A percentile compares a stretch with the other conserved stretches of the same genome.
phyloP scores from a whole-genome alignment of 139 green algal species.

The Coccomyxa sp. region DNA sequence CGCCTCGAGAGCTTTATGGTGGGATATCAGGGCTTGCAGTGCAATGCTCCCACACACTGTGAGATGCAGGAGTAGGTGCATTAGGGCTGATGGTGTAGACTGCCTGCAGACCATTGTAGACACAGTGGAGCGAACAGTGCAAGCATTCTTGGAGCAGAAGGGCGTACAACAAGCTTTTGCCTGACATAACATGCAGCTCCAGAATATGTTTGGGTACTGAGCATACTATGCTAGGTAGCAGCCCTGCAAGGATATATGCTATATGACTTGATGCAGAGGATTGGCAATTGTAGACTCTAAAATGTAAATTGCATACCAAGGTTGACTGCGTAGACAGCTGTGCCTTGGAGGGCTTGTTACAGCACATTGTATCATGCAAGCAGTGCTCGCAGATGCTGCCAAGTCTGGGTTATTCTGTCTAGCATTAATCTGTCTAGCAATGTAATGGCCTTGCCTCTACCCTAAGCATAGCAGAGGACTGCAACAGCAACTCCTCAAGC shows the following conservation, averaged over 20 bases:
- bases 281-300: background rate
- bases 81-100: background rate
- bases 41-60: background rate
- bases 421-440: too few species aligned
- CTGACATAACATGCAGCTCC: background rate
- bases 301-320: background rate
- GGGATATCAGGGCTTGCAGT: background rate
- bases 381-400: too few species aligned
- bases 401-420: too few species aligned
- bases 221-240: background rate
- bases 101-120: constrained; percentile 76
- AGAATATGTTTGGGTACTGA: background rate
- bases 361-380: too few species aligned
- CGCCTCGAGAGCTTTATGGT: background rate
- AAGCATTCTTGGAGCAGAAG: background rate
- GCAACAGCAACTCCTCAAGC: too few species aligned
- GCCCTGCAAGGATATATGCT: background rate
- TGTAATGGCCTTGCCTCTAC: too few species aligned
- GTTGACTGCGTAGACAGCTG: too few species aligned
- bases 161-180: background rate
- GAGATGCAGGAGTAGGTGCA: background rate
- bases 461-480: too few species aligned
- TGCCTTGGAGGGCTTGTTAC: too few species aligned
- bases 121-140: constrained; percentile 83
- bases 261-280: background rate